Evolutionary conservation across 2,329 filamentous ascomycete species (phyloP).

Genomic region (Diaporthe eres): DNA sequence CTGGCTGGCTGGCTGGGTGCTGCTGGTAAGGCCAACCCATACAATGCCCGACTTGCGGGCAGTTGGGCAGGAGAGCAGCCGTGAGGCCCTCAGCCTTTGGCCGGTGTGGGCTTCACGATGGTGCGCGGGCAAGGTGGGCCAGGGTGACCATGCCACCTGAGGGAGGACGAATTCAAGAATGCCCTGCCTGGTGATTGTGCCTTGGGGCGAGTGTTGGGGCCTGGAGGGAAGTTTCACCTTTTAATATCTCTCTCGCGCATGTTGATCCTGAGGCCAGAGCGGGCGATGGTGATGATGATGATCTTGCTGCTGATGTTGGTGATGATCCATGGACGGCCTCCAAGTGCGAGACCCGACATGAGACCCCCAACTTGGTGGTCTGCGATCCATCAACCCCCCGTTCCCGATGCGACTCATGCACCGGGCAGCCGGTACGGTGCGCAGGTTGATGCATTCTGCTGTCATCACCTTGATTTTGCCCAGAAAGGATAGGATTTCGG

Average conservation of each 20-base stretch:
- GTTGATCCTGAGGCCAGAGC: conserved; percentile 16
- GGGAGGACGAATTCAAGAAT: background rate
- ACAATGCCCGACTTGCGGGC: background rate
- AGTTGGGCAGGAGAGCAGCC: background rate
- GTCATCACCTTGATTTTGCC: conserved; percentile 33
- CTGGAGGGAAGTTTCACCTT: conserved; percentile 33
- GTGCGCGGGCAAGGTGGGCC: conserved; percentile 1
- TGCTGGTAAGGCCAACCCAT: background rate
- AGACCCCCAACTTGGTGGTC: conserved; percentile 12
- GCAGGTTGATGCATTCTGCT: conserved; percentile 26
- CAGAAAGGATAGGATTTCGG: conserved; percentile 10
- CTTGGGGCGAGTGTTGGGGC: conserved; percentile 9
- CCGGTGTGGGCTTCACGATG: background rate
- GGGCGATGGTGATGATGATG: background rate
- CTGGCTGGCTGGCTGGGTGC: background rate
- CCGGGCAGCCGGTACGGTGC: conserved; percentile 14
- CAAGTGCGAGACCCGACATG: conserved; percentile 1
- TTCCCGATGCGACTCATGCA: conserved; percentile 27
- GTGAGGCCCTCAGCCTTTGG: background rate
- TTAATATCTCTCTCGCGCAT: background rate
- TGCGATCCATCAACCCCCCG: background rate
- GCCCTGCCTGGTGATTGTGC: conserved; percentile 2
- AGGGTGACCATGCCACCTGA: conserved; percentile 17
- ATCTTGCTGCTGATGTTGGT: background rate
- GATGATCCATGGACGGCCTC: conserved; percentile 1